Conservation (phyloP, 305 asterid genomes). For the Fraxinus baroniana region DNA sequence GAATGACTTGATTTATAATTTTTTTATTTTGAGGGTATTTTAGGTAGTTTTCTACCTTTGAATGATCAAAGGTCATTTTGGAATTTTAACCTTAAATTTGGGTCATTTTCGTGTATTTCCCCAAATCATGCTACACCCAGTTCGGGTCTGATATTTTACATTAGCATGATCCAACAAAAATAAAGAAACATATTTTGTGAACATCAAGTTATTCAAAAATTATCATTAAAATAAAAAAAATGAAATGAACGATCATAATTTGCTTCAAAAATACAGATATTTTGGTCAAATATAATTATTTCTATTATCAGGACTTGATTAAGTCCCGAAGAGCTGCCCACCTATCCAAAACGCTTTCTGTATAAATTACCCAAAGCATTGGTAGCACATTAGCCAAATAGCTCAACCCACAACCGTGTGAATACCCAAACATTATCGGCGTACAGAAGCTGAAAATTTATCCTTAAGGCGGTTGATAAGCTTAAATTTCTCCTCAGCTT, state of each 20-base stretch:
- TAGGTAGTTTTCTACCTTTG: too few species aligned
- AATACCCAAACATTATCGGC: background rate
- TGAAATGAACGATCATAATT: background rate
- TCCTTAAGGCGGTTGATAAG: conserved; percentile 81
- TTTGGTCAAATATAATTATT: background rate
- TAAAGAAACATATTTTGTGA: background rate
- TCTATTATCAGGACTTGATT: background rate
- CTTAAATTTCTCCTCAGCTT: conserved; percentile 96
- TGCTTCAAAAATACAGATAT: background rate
- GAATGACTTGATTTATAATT: too few species aligned
- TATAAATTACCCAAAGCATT: background rate
- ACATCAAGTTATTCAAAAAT: background rate
- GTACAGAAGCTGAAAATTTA: conserved; percentile 37
- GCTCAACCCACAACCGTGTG: background rate
- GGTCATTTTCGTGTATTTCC: too few species aligned
- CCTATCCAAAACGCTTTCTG: background rate
- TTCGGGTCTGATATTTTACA: background rate
- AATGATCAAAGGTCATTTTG: too few species aligned
- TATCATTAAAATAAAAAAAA: background rate
- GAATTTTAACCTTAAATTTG: too few species aligned
- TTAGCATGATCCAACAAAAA: background rate
- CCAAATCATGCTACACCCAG: conserved; percentile 42
- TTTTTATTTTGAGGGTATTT: too few species aligned
- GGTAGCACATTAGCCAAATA: background rate
- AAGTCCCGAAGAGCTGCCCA: background rate